Base-by-base conservation (phyloP, 176 grass and related monocot genomes). In the Miscanthus lutarioriparius region DNA sequence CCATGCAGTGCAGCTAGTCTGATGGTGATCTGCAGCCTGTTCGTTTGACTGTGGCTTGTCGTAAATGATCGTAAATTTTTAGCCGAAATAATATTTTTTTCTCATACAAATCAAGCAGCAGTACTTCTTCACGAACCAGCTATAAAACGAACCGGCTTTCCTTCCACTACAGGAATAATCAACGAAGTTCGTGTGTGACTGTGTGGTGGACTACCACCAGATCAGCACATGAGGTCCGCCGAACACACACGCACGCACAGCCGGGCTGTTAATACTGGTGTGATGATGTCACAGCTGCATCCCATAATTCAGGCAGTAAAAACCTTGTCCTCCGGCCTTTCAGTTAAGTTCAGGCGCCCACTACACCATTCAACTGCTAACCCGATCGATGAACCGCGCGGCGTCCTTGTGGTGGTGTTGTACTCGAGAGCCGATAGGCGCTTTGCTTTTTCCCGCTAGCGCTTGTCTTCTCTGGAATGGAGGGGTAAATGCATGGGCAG, bases 401-500 rank as follows among this genome's bases (percentile, higher is more conserved):
- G 76, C 51, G 67, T 66, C 58, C 67, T 73, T 39, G 27, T 6
- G 25, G 25, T 28, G n/a, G 56, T 61, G n/a, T 10, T 23, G 20
- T 11, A 45, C 45, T 23, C 40, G 54, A 38, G 53, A 33, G 30
- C 14, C 19, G 11, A 7, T 1, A 32, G 7, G 49, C 49, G 27
- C 63, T 80, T 80, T 35, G 3, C 33, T 35, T 35, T 35, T 77
- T 43, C 27, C 59, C 16, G 77, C 41, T 64, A 72, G 80, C 30
- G 86, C 67, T 51, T 83, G 74, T 89, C 83, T 86, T 65, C 33
- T 82, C 25, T 1, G 20, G 10, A 63, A 23, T 6, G 6, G 27
- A 10, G 84, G 49, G 83, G 64, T 77, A 41, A 86, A 89, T 89
- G 72, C 78, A 8, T 81, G 64, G 43, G 64, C 41, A 75, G 64